Conservation (phyloP, 2,329 filamentous ascomycete species). For the Clarireedia hainanense region DNA sequence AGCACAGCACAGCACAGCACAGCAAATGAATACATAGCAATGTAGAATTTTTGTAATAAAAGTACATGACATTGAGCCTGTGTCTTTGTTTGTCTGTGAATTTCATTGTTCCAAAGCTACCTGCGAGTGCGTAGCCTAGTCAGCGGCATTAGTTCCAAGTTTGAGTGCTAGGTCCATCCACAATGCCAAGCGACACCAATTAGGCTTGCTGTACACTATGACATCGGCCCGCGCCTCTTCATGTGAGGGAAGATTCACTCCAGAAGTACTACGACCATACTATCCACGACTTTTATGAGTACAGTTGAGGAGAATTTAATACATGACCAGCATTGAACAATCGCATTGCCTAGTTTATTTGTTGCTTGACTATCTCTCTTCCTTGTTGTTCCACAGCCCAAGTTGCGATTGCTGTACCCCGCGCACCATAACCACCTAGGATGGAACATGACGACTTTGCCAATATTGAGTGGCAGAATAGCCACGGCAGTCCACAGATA, state of each 20-base stretch:
- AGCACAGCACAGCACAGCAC: not conserved
- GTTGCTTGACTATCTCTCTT: too few relatives aligned
- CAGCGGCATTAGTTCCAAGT: not conserved
- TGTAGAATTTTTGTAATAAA: not conserved
- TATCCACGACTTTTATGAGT: not conserved
- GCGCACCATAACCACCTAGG: constrained; percentile 12
- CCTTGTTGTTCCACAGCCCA: too few relatives aligned
- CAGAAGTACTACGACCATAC: not conserved
- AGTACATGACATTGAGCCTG: not conserved
- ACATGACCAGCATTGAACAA: too few relatives aligned
- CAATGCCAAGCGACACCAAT: constrained; percentile 2
- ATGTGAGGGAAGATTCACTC: constrained; percentile 1
- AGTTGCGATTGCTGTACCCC: constrained; percentile 3
- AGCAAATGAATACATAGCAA: not conserved
- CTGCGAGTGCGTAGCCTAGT: too few relatives aligned
- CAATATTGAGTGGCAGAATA: constrained; percentile 65
- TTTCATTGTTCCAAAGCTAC: not conserved
- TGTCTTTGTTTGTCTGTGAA: constrained; percentile 1
- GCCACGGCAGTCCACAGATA: constrained; percentile 41
- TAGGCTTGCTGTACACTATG: not conserved
- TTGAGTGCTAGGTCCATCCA: not conserved
- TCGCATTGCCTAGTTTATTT: too few relatives aligned
- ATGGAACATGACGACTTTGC: constrained; percentile 62
- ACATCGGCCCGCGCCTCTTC: constrained; percentile 4
- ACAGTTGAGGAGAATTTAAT: constrained; percentile 2